A percentile compares a stretch with the other conserved stretches of the same genome.
phyloP scores from a whole-genome alignment of 352 stramenopile species.

The Achlya hypogyna region DNA sequence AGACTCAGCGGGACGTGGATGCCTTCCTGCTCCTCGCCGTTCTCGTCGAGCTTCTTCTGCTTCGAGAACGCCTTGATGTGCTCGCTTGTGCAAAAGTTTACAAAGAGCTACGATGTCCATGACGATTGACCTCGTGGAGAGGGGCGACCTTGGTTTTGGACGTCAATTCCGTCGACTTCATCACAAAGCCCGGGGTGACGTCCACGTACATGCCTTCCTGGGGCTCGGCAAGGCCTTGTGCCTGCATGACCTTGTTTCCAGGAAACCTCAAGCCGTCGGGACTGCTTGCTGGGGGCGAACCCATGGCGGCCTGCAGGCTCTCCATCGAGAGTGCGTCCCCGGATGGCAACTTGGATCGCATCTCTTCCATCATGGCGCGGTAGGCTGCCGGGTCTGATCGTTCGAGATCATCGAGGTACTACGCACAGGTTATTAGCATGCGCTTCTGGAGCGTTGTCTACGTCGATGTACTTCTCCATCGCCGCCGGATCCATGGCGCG shows the following conservation, averaged over 20 bases:
- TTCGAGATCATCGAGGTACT: conserved; percentile 69
- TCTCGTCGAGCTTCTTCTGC: conserved; percentile 62
- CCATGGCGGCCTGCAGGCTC: conserved; percentile 2
- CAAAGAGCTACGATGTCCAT: conserved; percentile 40
- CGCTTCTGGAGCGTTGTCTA: conserved; percentile 21
- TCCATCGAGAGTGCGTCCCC: conserved; percentile 13
- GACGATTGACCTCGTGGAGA: neutral
- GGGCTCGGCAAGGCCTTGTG: conserved; percentile 38
- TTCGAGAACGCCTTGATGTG: conserved; percentile 72
- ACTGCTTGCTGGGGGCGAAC: neutral
- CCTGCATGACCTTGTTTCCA: conserved; percentile 63
- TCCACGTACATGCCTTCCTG: conserved; percentile 67
- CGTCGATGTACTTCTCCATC: conserved; percentile 67
- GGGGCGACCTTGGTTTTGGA: conserved; percentile 48
- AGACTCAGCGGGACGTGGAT: conserved; percentile 70
- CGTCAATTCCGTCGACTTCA: conserved; percentile 57
- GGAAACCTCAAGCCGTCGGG: conserved; percentile 38
- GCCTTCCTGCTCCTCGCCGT: conserved; percentile 68
- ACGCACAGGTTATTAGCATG: neutral
- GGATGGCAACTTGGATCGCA: conserved; percentile 28
- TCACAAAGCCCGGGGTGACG: conserved; percentile 66
- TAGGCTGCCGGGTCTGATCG: conserved; percentile 60
- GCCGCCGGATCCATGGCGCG: conserved; percentile 40
- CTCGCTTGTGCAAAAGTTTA: conserved; percentile 62
- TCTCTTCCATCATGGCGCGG: conserved; percentile 45